These are phyloP conservation scores for Candida alai DNA, from an alignment of 805 yeast species.

Conservation along the genomic window DNA sequence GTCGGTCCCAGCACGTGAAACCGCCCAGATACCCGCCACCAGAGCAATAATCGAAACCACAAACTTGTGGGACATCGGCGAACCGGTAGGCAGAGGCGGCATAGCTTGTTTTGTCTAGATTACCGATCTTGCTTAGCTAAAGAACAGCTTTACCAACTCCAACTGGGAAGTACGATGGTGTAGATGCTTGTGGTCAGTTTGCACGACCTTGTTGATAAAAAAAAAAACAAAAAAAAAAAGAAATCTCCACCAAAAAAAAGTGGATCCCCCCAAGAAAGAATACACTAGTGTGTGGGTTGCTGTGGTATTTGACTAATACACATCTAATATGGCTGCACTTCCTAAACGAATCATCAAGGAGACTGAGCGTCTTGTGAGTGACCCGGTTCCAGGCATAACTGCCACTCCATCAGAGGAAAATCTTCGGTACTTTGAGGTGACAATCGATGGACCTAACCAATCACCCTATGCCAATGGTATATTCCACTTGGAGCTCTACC, in stretches of 20 bases:
- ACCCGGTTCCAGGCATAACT: slow-evolving; percentile 94
- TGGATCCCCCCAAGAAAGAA: no score
- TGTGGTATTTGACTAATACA: no score
- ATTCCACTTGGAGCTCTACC: slow-evolving; percentile 77
- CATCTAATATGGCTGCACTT: slow-evolving; percentile 47
- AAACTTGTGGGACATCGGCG: slow-evolving; percentile 31
- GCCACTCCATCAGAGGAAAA: slow-evolving; percentile 95
- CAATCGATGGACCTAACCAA: slow-evolving; percentile 84
- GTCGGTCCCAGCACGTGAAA: slow-evolving; percentile 33
- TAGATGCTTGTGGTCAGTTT: no score
- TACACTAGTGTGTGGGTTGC: no score
- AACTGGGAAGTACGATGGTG: no score
- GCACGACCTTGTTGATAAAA: no score
- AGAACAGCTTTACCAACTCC: no score
- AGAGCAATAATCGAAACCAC: slow-evolving; percentile 36
- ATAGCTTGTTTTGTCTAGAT: neutral
- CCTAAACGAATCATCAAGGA: slow-evolving; percentile 96
- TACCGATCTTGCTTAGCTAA: no score
- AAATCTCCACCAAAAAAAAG: no score
- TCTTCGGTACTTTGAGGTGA: slow-evolving; percentile 86
- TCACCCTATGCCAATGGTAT: slow-evolving; percentile 85
- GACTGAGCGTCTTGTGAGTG: slow-evolving; percentile 86
- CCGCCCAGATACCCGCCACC: slow-evolving; percentile 29
- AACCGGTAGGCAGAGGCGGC: slow-evolving; percentile 22
- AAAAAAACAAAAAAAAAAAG: no score